Percentiles rank a stretch among this genome's conserved stretches.
Evolutionary conservation across 2,329 filamentous ascomycete genomes (phyloP).

Genomic region (Hirsutella minnesotensis): DNA sequence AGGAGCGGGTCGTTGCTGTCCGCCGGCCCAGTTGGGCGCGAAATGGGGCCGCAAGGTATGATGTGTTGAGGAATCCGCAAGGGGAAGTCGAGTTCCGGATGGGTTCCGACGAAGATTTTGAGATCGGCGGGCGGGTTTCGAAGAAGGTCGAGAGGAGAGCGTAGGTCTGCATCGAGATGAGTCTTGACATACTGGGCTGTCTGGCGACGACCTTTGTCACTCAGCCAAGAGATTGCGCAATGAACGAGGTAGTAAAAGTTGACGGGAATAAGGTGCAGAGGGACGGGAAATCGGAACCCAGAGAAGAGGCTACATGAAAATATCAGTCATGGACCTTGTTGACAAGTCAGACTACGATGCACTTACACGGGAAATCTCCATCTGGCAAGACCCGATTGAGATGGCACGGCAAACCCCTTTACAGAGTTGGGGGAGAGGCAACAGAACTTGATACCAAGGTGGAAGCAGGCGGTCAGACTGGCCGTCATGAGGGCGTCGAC

Average conservation of each 20-base stretch:
- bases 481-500: conserved; percentile 31
- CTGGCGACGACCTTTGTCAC: conserved; percentile 8
- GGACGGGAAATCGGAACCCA: conserved; percentile 32
- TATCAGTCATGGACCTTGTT: neutral
- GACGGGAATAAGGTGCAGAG: conserved; percentile 25
- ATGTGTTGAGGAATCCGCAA: conserved; percentile 26
- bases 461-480: conserved; percentile 28
- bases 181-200: conserved; percentile 4
- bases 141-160: conserved; percentile 11
- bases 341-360: neutral
- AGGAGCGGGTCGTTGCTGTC: conserved; percentile 26
- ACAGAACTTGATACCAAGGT: conserved; percentile 18
- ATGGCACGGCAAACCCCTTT: conserved; percentile 24
- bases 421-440: conserved; percentile 32
- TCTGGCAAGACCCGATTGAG: conserved; percentile 22
- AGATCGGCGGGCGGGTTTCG: conserved; percentile 6
- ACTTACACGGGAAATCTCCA: conserved; percentile 28
- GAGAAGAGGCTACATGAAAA: conserved; percentile 28
- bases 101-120: conserved; percentile 15
- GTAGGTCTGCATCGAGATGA: conserved; percentile 8
- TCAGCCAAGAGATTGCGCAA: conserved; percentile 9
- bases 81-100: conserved; percentile 26
- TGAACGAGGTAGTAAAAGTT: conserved; percentile 27
- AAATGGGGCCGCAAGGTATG: conserved; percentile 33
- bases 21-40: conserved; percentile 20